These are phyloP conservation scores for Penicillium sp. DNA, from an alignment of 2,329 filamentous ascomycete species.

Conservation along the genomic window DNA sequence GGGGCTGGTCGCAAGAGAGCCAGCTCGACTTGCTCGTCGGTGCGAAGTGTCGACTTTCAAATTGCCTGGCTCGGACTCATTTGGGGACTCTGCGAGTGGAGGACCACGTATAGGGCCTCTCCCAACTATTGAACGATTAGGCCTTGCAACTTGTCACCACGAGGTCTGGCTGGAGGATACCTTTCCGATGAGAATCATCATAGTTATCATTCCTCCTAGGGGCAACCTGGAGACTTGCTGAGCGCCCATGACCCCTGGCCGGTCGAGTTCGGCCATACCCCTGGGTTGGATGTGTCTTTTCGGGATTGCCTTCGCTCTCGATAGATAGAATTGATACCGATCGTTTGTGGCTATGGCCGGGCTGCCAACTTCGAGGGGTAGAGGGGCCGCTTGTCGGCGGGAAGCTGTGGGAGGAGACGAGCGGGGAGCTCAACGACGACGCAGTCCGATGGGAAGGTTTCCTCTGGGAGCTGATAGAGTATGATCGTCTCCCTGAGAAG, in stretches of 20 bases:
- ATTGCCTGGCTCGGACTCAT: constrained; percentile 29
- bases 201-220: constrained; percentile 50
- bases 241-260: constrained; percentile 69
- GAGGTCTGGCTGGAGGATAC: constrained; percentile 27
- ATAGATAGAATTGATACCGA: constrained; percentile 83
- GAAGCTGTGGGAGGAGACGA: constrained; percentile 43
- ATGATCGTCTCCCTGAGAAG: constrained; percentile 41
- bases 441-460: constrained; percentile 41
- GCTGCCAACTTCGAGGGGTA: constrained; percentile 35
- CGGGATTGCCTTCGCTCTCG: constrained; percentile 51
- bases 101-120: constrained; percentile 37
- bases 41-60: constrained; percentile 39
- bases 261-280: constrained; percentile 53
- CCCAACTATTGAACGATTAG: constrained; percentile 25
- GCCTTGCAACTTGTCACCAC: not conserved
- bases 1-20: constrained; percentile 34
- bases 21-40: constrained; percentile 25
- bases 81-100: constrained; percentile 33
- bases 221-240: constrained; percentile 77
- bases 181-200: constrained; percentile 42
- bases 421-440: constrained; percentile 44
- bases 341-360: constrained; percentile 66
- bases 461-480: constrained; percentile 35
- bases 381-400: constrained; percentile 36
- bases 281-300: constrained; percentile 34